A percentile compares a stretch with the other conserved stretches of the same genome.
Conservation (phyloP, 2,329 filamentous ascomycete species). For the Trichoderma sp. region DNA sequence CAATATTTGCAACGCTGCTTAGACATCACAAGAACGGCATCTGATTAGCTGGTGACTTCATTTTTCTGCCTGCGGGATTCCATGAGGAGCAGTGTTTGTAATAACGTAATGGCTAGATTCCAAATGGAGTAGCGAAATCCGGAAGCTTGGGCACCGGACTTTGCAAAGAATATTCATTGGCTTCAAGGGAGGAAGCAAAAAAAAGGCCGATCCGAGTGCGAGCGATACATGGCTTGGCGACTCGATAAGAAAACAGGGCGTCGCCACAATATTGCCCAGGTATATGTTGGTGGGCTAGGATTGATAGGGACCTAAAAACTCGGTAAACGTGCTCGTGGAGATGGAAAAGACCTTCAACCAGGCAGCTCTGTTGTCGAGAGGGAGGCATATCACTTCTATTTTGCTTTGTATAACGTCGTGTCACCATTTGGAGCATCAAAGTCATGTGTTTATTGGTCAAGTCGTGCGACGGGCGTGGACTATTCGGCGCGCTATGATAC, state of each 20-base stretch:
- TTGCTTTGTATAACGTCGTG: neutral
- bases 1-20: neutral
- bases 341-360: neutral
- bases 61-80: neutral
- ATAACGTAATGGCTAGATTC: neutral
- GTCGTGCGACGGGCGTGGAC: neutral
- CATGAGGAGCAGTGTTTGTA: neutral
- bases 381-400: neutral
- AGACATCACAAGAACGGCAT: neutral
- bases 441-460: neutral
- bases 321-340: neutral
- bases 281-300: neutral
- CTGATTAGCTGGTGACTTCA: neutral
- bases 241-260: neutral
- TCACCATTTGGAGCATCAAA: neutral
- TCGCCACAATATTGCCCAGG: neutral
- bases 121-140: slow-evolving; percentile 3
- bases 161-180: neutral
- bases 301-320: neutral
- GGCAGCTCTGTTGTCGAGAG: neutral
- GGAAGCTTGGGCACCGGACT: neutral
- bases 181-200: too few species aligned
- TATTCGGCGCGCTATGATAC: neutral
- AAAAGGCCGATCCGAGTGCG: neutral
- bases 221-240: neutral